Evolutionary conservation across 768 basidiomycete genomes (phyloP), one percentile per base, ranked within the genome.

Genomic region (Lepiota venenata): DNA sequence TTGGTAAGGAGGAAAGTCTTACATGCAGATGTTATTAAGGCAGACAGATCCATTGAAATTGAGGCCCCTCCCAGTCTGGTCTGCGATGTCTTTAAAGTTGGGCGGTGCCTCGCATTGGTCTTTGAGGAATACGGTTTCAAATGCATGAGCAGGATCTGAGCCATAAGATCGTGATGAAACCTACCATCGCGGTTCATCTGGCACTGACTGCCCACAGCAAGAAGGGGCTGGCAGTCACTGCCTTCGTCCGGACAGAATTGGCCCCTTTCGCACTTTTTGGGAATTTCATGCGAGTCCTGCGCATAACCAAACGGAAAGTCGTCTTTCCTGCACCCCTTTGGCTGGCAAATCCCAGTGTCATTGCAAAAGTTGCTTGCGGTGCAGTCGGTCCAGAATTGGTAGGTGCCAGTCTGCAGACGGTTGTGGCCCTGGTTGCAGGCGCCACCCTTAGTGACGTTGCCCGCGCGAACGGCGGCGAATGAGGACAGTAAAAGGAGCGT

Each of bases 221-320:
- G 71, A 32, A 85, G 60, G 4, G 69, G 58, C 63, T 85, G 80
- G 70, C 92, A 95, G 7, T 67, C 71, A 58, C 84, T 83, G 56
- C 81, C 82, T 70, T 93, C 93, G 62, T 94, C 91, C 0, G 91
- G 91, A 67, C 92, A 94, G 67, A 93, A 94, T 62, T 80, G 64
- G 16, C 81, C 85, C 29, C 61, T 59, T 7, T 71, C 64, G 63
- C 92, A 94, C 60, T 81, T 75, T 10, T 75, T 71, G 1, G 92
- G 91, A 16, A 90, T 62, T 7, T 61, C 56, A 37, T 68, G 47
- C 4, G 69, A 67, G 16, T 64, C 71, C 50, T 68, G 63, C 7
- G 61, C 12, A 61, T 84, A 91, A 50, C 88, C 87, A 65, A 90
- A 87, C 2, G 90, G 87, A 64, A 81, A 91, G 43, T 87, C 82